Conservation (phyloP, 2,329 filamentous ascomycete genomes). For the Xylariomycetidae sp. region DNA sequence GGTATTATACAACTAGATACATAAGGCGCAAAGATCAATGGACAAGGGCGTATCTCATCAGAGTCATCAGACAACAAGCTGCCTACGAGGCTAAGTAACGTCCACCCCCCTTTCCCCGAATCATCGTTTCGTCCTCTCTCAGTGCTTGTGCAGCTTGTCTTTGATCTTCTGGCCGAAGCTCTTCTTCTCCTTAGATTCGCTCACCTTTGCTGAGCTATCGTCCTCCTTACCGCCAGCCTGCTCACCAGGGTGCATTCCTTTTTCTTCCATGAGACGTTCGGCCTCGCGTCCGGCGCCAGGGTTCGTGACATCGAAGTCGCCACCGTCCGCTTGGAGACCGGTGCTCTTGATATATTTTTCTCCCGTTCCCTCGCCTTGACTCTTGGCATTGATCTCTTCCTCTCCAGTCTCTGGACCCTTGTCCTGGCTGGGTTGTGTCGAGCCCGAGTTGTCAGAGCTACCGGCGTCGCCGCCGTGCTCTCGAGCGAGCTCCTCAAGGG, state of each 20-base stretch:
- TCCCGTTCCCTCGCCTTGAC: conserved; percentile 43
- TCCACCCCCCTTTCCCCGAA: no score
- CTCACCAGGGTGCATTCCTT: conserved; percentile 35
- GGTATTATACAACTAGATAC: no score
- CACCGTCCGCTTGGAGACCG: conserved; percentile 59
- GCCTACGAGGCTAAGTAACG: no score
- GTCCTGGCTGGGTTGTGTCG: conserved; percentile 30
- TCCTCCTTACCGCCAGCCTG: neutral
- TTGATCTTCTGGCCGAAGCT: conserved; percentile 63
- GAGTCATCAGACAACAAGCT: no score
- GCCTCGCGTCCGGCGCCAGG: conserved; percentile 64
- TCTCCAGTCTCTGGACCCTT: conserved; percentile 15
- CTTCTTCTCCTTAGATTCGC: conserved; percentile 36
- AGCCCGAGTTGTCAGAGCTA: conserved; percentile 6
- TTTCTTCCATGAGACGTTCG: conserved; percentile 52
- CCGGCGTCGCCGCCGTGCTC: conserved; percentile 26
- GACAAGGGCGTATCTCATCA: no score
- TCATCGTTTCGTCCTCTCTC: no score
- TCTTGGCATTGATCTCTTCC: conserved; percentile 24
- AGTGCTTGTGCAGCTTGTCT: conserved; percentile 58
- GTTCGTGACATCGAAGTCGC: conserved; percentile 60
- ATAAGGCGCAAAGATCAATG: no score
- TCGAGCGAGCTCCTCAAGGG: conserved; percentile 29
- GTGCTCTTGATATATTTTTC: conserved; percentile 53
- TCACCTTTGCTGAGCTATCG: conserved; percentile 14